These are phyloP conservation scores for Paraleonurus japonicus DNA, from an alignment of 257 asterid species.

Conservation along the genomic window DNA sequence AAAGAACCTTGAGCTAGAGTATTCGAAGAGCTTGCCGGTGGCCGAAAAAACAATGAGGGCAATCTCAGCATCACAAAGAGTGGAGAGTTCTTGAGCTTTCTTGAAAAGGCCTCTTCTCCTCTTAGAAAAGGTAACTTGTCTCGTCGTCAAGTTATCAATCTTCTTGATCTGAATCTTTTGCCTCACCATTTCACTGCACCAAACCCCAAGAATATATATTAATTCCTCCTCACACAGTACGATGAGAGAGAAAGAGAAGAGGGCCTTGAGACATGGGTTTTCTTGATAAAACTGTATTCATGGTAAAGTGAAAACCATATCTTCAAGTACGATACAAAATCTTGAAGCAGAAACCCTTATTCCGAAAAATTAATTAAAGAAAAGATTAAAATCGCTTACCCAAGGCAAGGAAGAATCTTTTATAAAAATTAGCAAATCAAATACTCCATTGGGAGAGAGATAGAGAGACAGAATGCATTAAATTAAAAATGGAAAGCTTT, in stretches of 20 bases:
- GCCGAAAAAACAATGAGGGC: slow-evolving; percentile 86
- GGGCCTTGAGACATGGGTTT: slow-evolving; percentile 6
- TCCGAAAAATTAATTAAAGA: slow-evolving; percentile 19
- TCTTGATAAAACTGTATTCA: neutral
- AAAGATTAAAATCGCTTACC: neutral
- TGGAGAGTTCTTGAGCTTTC: slow-evolving; percentile 77
- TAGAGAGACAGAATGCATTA: neutral
- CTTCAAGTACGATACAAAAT: slow-evolving; percentile 36
- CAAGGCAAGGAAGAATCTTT: neutral
- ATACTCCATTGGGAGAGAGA: no score
- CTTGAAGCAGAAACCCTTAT: slow-evolving; percentile 31
- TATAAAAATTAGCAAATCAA: neutral
- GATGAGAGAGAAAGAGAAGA: slow-evolving; percentile 7
- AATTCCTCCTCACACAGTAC: no score
- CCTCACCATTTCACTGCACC: slow-evolving; percentile 54
- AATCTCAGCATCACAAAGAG: slow-evolving; percentile 77
- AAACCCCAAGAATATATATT: neutral
- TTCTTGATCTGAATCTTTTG: slow-evolving; percentile 77
- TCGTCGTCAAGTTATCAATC: slow-evolving; percentile 70
- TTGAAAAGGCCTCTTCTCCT: slow-evolving; percentile 89
- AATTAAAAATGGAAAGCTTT: slow-evolving; percentile 19
- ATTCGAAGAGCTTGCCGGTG: slow-evolving; percentile 71
- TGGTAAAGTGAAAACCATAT: slow-evolving; percentile 21
- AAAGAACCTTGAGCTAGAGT: slow-evolving; percentile 55
- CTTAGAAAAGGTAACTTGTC: slow-evolving; percentile 83